Evolutionary conservation across 805 yeast genomes (phyloP).

Genomic region (Cyberlindnera misumaiensis): DNA sequence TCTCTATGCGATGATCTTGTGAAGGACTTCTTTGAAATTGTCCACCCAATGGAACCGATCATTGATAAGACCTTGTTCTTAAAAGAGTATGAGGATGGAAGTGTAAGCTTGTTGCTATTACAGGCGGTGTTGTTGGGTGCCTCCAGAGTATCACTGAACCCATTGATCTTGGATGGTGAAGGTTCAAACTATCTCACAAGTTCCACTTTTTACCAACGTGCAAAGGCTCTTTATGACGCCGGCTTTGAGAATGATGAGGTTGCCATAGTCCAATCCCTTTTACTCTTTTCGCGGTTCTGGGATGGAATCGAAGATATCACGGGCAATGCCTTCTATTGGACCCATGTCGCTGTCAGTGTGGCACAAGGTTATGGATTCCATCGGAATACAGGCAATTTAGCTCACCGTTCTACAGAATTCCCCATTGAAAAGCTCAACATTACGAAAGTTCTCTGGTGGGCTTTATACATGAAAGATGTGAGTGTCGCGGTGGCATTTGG

Average conservation of each 20-base stretch:
- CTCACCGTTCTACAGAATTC: conserved; percentile 24
- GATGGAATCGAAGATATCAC: conserved; percentile 68
- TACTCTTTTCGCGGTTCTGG: conserved; percentile 63
- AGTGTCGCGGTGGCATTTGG: conserved; percentile 68
- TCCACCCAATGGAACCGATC: conserved; percentile 67
- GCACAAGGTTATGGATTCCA: conserved; percentile 79
- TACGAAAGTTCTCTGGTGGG: conserved; percentile 75
- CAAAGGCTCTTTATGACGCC: conserved; percentile 68
- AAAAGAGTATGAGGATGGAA: conserved; percentile 45
- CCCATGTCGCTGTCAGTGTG: conserved; percentile 57
- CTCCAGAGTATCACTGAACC: conserved; percentile 50
- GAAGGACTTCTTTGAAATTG: conserved; percentile 51
- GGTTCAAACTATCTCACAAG: conserved; percentile 45
- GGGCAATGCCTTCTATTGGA: conserved; percentile 63
- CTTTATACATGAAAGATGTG: conserved; percentile 63
- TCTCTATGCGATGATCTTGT: conserved; percentile 55
- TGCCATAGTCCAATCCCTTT: conserved; percentile 51
- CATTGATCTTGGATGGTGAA: conserved; percentile 39
- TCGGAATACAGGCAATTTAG: conserved; percentile 29
- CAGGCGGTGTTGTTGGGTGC: conserved; percentile 69
- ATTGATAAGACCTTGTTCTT: conserved; percentile 57
- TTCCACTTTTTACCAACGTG: conserved; percentile 59
- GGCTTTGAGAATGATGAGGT: conserved; percentile 61
- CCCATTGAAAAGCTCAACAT: conserved; percentile 37
- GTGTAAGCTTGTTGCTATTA: conserved; percentile 55